These are phyloP conservation scores for Cantharellus anzutake DNA, from an alignment of 768 basidiomycete species.

Conservation along the genomic window DNA sequence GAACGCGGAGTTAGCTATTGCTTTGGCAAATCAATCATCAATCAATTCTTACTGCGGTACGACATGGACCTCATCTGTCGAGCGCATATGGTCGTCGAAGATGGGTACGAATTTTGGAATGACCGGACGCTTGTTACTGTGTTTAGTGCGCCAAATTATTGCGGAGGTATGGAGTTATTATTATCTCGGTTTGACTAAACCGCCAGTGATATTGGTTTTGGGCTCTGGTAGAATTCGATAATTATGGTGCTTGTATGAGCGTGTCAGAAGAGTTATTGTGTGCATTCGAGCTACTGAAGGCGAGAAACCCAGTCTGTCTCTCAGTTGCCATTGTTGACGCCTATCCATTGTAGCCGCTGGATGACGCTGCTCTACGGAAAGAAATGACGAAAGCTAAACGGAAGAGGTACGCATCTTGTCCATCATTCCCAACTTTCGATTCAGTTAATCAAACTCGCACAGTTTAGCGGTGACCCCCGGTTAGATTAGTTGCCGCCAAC, in stretches of 20 bases:
- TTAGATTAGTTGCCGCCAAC: no score
- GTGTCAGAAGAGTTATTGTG: conserved; percentile 95
- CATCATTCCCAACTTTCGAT: no score
- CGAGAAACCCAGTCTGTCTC: not conserved
- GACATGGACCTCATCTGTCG: conserved; percentile 99
- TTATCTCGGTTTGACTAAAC: not conserved
- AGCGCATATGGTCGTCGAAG: conserved; percentile 99
- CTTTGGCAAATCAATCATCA: conserved; percentile 94
- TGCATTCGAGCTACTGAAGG: conserved; percentile 88
- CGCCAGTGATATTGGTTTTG: not conserved
- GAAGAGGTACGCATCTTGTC: conserved; percentile 46
- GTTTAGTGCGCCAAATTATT: conserved; percentile 95
- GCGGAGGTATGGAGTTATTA: conserved; percentile 53
- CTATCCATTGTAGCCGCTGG: conserved; percentile 34
- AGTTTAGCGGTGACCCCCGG: no score
- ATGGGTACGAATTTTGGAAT: conserved; percentile 99
- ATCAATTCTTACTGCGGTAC: conserved; percentile 79
- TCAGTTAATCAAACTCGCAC: no score
- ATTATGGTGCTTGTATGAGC: conserved; percentile 91
- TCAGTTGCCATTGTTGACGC: not conserved
- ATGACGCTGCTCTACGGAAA: conserved; percentile 84
- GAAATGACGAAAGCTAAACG: conserved; percentile 98
- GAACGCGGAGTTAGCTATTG: conserved; percentile 98
- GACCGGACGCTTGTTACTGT: conserved; percentile 96
- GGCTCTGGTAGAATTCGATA: conserved; percentile 56